phyloP scores from a whole-genome alignment of 495 filamentous ascomycete species.

The Lindgomyces ingoldianus region DNA sequence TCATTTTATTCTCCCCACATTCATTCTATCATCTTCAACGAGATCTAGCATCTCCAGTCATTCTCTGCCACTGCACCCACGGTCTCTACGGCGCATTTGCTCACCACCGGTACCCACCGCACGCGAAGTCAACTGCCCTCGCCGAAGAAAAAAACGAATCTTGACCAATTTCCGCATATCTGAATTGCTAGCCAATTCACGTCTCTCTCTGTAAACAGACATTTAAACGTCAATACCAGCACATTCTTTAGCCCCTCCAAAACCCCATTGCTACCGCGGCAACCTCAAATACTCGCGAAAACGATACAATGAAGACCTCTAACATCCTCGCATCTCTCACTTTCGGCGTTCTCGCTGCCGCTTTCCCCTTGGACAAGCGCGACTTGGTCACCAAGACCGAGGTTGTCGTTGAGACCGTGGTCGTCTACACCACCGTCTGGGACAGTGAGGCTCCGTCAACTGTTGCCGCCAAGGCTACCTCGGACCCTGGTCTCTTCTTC shows the following conservation, averaged over 20 bases:
- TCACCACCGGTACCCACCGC: not conserved
- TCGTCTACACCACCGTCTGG: conserved; percentile 31
- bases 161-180: not conserved
- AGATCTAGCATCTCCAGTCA: conserved; percentile 34
- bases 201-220: conserved; percentile 12
- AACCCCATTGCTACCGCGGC: conserved; percentile 24
- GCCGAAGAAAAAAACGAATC: not conserved
- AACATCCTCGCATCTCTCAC: conserved; percentile 27
- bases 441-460: conserved; percentile 3
- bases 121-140: not conserved
- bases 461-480: conserved; percentile 1
- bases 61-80: conserved; percentile 4
- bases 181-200: conserved; percentile 34
- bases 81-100: not conserved
- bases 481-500: conserved; percentile 21
- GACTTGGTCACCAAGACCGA: conserved; percentile 29
- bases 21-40: conserved; percentile 11
- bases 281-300: conserved; percentile 3
- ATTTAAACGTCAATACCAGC: not conserved
- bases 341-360: conserved; percentile 22
- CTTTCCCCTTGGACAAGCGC: conserved; percentile 28
- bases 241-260: conserved; percentile 2
- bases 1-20: conserved; percentile 21
- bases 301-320: conserved; percentile 33
- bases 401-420: conserved; percentile 22